Percentiles rank a stretch among this genome's conserved stretches.
Conservation (phyloP, 805 yeast species). For the Wickerhamiella brachini region DNA sequence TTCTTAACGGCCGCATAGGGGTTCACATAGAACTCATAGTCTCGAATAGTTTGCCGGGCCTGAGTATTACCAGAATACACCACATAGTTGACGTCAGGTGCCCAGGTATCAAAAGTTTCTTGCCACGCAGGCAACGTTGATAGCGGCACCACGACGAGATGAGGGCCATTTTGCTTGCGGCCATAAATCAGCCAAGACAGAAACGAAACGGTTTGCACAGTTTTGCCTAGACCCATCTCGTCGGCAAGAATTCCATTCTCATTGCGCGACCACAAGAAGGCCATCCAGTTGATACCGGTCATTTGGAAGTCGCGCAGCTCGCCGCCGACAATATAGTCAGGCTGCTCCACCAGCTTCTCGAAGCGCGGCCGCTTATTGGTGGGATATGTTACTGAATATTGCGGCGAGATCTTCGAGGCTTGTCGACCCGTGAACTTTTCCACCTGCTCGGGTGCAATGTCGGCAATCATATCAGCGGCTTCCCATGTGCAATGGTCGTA, state of each 20-base stretch:
- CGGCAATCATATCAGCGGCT: slow-evolving; percentile 73
- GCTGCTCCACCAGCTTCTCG: slow-evolving; percentile 77
- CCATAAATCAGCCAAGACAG: slow-evolving; percentile 91
- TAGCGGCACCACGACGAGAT: slow-evolving; percentile 87
- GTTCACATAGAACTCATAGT: slow-evolving; percentile 61
- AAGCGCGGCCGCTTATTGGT: slow-evolving; percentile 62
- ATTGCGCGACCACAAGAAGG: slow-evolving; percentile 92
- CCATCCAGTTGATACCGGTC: slow-evolving; percentile 99
- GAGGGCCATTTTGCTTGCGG: slow-evolving; percentile 95
- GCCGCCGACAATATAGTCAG: slow-evolving; percentile 78
- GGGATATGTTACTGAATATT: slow-evolving; percentile 64
- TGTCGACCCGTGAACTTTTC: slow-evolving; percentile 67
- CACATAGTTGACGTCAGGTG: slow-evolving; percentile 88
- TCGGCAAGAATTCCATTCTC: slow-evolving; percentile 97
- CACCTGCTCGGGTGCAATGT: slow-evolving; percentile 71
- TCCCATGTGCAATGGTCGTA: slow-evolving; percentile 98
- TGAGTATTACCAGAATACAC: slow-evolving; percentile 86
- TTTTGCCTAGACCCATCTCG: slow-evolving; percentile 98
- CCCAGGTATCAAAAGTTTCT: slow-evolving; percentile 94
- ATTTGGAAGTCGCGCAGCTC: slow-evolving; percentile 92
- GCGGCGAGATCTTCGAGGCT: slow-evolving; percentile 75
- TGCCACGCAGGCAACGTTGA: slow-evolving; percentile 99
- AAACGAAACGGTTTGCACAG: slow-evolving; percentile 92
- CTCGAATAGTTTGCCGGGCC: slow-evolving; percentile 70
- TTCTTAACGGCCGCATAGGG: slow-evolving; percentile 43